Conservation (phyloP, 495 filamentous ascomycete species). For the Cercophora scortea region DNA sequence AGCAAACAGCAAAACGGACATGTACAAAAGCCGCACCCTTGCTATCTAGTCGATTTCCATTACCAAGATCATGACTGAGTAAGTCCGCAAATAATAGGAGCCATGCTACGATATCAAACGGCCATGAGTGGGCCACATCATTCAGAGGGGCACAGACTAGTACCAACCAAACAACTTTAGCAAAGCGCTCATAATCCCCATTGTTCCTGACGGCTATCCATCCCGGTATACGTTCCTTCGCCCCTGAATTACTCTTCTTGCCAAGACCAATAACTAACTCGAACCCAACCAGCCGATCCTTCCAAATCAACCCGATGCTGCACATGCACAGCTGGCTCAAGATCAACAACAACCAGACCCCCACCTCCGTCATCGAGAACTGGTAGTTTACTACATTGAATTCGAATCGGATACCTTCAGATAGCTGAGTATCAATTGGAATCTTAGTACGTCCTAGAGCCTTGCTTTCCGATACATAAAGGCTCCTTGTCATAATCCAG, state of each 20-base stretch:
- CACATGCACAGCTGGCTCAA: slow-evolving; percentile 17
- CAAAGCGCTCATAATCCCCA: slow-evolving; percentile 27
- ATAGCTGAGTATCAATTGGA: no score
- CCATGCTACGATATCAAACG: slow-evolving; percentile 40
- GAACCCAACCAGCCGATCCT: slow-evolving; percentile 5
- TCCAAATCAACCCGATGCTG: slow-evolving; percentile 10
- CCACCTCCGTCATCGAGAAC: slow-evolving; percentile 17
- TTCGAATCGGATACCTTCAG: no score
- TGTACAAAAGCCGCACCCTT: no score
- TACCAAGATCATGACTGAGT: neutral
- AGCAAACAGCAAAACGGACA: no score
- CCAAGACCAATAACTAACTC: slow-evolving; percentile 16
- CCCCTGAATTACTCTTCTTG: no score
- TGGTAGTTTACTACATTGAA: no score
- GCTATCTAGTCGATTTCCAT: no score
- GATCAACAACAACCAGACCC: slow-evolving; percentile 15
- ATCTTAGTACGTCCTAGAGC: no score
- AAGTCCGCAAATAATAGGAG: slow-evolving; percentile 5
- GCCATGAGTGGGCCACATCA: slow-evolving; percentile 44
- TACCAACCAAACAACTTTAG: slow-evolving; percentile 42
- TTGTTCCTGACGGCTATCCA: slow-evolving; percentile 19
- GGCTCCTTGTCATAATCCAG: no score
- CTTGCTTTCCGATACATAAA: no score
- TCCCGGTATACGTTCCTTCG: slow-evolving; percentile 19
- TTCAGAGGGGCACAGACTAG: slow-evolving; percentile 35